Evolutionary conservation across 2,329 filamentous ascomycete species (phyloP).

Genomic region (Botrytis elliptica): DNA sequence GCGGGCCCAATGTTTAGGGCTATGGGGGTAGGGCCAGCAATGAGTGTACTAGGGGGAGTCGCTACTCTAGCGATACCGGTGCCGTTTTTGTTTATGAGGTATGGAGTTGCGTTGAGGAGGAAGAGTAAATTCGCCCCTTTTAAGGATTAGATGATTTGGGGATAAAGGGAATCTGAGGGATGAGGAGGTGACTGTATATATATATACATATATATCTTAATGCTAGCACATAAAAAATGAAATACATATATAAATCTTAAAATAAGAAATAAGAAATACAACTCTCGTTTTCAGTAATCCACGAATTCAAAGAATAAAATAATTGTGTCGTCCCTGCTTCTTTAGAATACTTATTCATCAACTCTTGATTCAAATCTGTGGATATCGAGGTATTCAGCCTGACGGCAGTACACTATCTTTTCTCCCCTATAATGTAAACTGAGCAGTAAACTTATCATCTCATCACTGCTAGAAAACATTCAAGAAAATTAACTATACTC

Average conservation of each 20-base stretch:
- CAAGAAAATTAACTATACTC: too few species aligned
- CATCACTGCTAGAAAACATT: too few species aligned
- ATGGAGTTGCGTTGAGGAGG: conserved; percentile 41
- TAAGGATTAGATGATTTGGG: conserved; percentile 14
- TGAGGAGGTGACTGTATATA: background rate
- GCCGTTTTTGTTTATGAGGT: conserved; percentile 54
- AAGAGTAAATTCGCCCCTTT: conserved; percentile 46
- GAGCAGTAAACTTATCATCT: too few species aligned
- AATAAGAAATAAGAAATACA: background rate
- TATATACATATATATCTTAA: background rate
- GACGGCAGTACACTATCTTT: background rate
- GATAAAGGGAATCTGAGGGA: too few species aligned
- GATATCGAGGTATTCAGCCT: background rate
- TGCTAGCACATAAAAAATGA: background rate
- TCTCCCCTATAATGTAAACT: too few species aligned
- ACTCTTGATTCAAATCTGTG: background rate
- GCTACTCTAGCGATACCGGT: conserved; percentile 54
- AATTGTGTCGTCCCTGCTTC: background rate
- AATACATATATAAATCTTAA: too few species aligned
- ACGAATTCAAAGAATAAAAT: background rate
- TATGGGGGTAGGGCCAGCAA: conserved; percentile 63
- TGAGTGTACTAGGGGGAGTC: conserved; percentile 60
- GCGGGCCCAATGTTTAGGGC: conserved; percentile 56
- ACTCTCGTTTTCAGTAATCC: background rate
- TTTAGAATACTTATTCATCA: background rate